Percentiles rank a stretch among this genome's conserved stretches.
Evolutionary conservation across 1,139 yeast genomes (phyloP).

Genomic region (Geotrichum bryndzae): DNA sequence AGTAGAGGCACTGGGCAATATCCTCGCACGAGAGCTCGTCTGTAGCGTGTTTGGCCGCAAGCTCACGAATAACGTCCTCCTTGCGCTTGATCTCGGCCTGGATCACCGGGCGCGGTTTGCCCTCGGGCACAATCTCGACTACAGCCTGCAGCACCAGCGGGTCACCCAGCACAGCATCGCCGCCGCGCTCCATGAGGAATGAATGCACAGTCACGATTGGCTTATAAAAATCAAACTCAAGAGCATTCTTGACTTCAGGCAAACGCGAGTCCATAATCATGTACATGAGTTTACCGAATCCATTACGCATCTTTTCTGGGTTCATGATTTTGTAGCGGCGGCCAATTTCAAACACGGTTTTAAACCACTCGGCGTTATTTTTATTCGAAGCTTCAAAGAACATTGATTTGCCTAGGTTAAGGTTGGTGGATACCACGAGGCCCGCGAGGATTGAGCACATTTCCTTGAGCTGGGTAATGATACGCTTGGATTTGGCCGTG

Average conservation of each 20-base stretch:
- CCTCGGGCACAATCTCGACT: conserved; percentile 53
- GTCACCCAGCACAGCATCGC: conserved; percentile 47
- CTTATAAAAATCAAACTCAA: conserved; percentile 66
- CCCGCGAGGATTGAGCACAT: conserved; percentile 71
- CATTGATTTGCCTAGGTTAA: conserved; percentile 57
- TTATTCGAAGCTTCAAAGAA: conserved; percentile 53
- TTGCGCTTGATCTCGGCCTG: conserved; percentile 54
- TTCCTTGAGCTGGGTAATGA: conserved; percentile 61
- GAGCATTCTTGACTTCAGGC: conserved; percentile 57
- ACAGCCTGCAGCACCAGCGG: conserved; percentile 55
- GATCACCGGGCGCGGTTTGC: conserved; percentile 47
- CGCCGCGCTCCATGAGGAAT: conserved; percentile 40
- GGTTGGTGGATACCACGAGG: conserved; percentile 62
- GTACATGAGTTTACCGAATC: conserved; percentile 67
- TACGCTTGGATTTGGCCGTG: conserved; percentile 57
- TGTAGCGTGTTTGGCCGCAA: conserved; percentile 43
- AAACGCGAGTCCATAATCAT: conserved; percentile 75
- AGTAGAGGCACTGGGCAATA: conserved; percentile 58
- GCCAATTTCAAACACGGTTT: conserved; percentile 62
- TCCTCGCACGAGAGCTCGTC: conserved; percentile 41
- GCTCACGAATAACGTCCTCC: conserved; percentile 54
- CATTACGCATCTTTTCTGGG: conserved; percentile 68
- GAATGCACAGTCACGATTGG: conserved; percentile 58
- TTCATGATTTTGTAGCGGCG: conserved; percentile 73
- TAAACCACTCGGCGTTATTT: conserved; percentile 63